Percentiles rank a stretch among this genome's conserved stretches.
Evolutionary conservation across 768 basidiomycete species (phyloP).

Genomic region (Phlebiopsis gigantea): DNA sequence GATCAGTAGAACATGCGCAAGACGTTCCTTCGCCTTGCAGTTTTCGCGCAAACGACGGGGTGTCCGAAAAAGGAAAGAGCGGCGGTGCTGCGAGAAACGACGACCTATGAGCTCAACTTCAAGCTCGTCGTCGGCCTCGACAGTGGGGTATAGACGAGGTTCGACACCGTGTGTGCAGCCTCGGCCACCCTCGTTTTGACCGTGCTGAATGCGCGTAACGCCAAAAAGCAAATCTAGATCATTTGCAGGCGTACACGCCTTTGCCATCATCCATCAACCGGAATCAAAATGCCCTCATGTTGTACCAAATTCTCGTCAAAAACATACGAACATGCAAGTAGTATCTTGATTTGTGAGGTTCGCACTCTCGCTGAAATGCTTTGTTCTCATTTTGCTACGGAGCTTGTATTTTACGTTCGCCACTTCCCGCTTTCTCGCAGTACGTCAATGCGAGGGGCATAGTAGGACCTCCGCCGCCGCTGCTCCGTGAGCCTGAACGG

Average conservation of each 20-base stretch:
- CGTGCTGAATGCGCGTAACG: conserved; percentile 3
- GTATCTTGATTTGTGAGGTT: neutral
- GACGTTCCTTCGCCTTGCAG: neutral
- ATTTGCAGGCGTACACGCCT: neutral
- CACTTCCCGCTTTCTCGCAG: too few species aligned
- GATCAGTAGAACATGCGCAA: conserved; percentile 9
- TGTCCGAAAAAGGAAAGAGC: neutral
- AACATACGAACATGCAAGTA: neutral
- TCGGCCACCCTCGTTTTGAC: conserved; percentile 8
- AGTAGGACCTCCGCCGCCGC: too few species aligned
- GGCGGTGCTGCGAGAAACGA: neutral
- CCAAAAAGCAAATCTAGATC: conserved; percentile 7
- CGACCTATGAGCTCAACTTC: neutral
- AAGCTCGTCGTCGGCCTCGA: conserved; percentile 8
- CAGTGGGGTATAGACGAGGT: conserved; percentile 1
- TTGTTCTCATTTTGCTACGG: neutral
- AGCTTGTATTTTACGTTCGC: too few species aligned
- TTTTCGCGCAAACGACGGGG: neutral
- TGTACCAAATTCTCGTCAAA: neutral
- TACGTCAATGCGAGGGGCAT: neutral
- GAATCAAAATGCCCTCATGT: conserved; percentile 11
- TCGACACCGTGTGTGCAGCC: conserved; percentile 1
- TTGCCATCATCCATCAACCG: conserved; percentile 7
- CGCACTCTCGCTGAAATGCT: neutral
- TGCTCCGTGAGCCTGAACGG: too few species aligned